phyloP scores from a whole-genome alignment of 495 filamentous ascomycete genomes.

The Penicillium tannophilum region DNA sequence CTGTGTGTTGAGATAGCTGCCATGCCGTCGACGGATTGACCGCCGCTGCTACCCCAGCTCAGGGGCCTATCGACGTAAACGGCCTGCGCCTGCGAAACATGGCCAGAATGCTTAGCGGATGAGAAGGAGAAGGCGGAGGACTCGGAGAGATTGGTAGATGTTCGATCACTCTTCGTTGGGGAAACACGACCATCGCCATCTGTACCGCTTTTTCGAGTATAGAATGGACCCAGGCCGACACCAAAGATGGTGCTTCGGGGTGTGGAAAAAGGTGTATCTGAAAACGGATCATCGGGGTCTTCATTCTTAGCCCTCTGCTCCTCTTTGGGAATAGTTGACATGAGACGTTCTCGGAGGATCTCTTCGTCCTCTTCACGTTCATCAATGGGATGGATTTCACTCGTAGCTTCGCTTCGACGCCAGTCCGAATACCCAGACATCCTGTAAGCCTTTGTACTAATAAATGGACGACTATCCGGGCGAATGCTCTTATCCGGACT shows the following conservation, averaged over 20 bases:
- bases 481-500: constrained; percentile 56
- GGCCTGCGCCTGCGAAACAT: constrained; percentile 19
- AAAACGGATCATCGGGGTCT: constrained; percentile 33
- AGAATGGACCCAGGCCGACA: constrained; percentile 32
- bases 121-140: constrained; percentile 41
- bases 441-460: constrained; percentile 27
- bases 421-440: constrained; percentile 45
- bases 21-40: constrained; percentile 31
- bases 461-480: constrained; percentile 9
- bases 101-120: constrained; percentile 20
- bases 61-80: constrained; percentile 22
- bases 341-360: constrained; percentile 26
- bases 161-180: constrained; percentile 56
- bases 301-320: constrained; percentile 10
- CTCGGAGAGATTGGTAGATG: constrained; percentile 59
- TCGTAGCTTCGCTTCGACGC: constrained; percentile 46
- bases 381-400: constrained; percentile 66
- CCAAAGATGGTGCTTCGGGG: constrained; percentile 34
- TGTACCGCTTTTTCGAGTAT: constrained; percentile 22
- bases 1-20: constrained; percentile 22
- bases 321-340: constrained; percentile 25
- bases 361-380: constrained; percentile 69
- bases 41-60: constrained; percentile 31
- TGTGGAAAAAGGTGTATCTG: constrained; percentile 30
- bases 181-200: constrained; percentile 35